Evolutionary conservation across 768 basidiomycete species (phyloP).

Genomic region (Lentinula sp.): DNA sequence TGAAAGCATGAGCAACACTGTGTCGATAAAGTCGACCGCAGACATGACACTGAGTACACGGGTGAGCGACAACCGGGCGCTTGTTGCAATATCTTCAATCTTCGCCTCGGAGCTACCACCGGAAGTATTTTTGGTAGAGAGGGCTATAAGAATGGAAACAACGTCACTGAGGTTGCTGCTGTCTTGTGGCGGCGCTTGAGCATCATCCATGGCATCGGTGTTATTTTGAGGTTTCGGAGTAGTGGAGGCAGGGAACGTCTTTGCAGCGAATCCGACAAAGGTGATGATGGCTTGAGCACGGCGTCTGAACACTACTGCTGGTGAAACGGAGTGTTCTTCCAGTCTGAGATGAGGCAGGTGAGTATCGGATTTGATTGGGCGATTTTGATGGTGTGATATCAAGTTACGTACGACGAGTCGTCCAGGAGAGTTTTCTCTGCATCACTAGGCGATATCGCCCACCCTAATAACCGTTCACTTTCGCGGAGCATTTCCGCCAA

Average conservation of each 20-base stretch:
- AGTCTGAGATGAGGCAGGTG: constrained; percentile 32
- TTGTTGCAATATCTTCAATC: constrained; percentile 36
- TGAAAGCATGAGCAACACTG: constrained; percentile 49
- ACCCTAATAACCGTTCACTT: constrained; percentile 47
- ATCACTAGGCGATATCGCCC: constrained; percentile 31
- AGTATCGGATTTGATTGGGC: background rate
- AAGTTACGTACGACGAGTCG: constrained; percentile 39
- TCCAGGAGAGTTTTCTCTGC: constrained; percentile 48
- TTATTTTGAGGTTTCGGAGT: background rate
- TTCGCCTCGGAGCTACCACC: constrained; percentile 23
- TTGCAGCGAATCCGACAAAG: constrained; percentile 53
- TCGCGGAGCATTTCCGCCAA: constrained; percentile 65
- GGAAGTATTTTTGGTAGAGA: constrained; percentile 32
- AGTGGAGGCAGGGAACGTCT: constrained; percentile 19
- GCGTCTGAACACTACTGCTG: constrained; percentile 40
- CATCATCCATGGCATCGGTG: background rate
- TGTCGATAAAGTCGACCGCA: constrained; percentile 60
- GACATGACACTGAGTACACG: constrained; percentile 59
- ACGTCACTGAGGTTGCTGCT: constrained; percentile 32
- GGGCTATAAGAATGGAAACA: constrained; percentile 41
- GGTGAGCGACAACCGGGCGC: constrained; percentile 45
- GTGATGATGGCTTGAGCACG: constrained; percentile 64
- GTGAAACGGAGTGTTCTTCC: constrained; percentile 47
- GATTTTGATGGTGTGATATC: background rate
- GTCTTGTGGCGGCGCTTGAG: background rate